Evolutionary conservation across 1,139 yeast species (phyloP), one percentile per base, ranked within the genome.

Genomic region (Diutina ranongensis): DNA sequence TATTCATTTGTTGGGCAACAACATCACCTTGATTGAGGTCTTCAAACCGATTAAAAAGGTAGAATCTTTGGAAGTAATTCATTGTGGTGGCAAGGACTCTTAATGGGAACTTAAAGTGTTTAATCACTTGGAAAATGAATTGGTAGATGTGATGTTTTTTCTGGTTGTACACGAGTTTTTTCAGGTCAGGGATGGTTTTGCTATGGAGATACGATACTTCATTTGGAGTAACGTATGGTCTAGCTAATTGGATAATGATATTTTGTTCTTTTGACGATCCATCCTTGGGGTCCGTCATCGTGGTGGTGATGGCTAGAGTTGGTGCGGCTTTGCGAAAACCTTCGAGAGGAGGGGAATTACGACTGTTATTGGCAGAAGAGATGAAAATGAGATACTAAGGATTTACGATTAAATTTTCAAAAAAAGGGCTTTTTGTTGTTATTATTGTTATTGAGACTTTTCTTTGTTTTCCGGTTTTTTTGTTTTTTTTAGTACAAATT

Each of bases 61-160:
- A 83, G 58, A 71, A 85, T 48, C 88, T 65, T 54, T 83, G 94
- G 58, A 78, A 85, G 53, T 79, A 79, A 52, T 78, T 76, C 77
- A 83, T 78, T 3, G 88, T 71, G 5, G 83, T 74, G 51, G 78
- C 82, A 44, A 83, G 58, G 2, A 83, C 80, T 46, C 82, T 67
- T 25, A 82, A 62, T 0, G 94, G 94, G 49, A 82, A 74, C 57
- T 78, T 78, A 55, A 83, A 59, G 4, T 65, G 61, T 38, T 70
- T 68, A 34, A 79, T 69, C 4, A 81, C 59, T 51, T 74, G 78
- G 51, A 75, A 72, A 38, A 79, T 55, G 51, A 74, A 76, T 50
- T 71, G 76, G 50, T 78, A 72, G 2, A 80, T 68, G 48, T 76
- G 76, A 56, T 68, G 69, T 55, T 71, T 78, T 54, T 72, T 70